Base-by-base conservation (phyloP, 495 filamentous ascomycete species). In the Usnea hakonensis region DNA sequence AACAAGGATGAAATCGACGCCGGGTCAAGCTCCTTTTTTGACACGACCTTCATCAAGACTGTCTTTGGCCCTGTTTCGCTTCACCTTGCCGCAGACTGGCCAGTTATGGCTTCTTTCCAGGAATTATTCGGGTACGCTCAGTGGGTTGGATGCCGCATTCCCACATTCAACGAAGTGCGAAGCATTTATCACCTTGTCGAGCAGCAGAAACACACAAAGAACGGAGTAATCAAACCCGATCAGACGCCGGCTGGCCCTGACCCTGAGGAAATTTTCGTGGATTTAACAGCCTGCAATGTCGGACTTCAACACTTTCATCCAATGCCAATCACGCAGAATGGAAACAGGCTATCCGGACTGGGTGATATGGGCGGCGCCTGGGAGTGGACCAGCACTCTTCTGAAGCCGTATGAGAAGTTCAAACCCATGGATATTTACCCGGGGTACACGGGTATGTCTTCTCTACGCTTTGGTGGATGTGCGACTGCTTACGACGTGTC, bases 281-380 rank as follows among this genome's bases (percentile, higher is more conserved):
- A 91, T 71, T 85, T 96, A 28, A 73, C 79, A 55, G 80, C 79
- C 9, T 83, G 83, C 69, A 96, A 95, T 71, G 83, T 94, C 53
- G 91, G 90, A 8, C 91, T 95, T 74, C 84, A 86, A 62, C 74
- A 92, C 71, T 96, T 91, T 91, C 89, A 95, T 69, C 91, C 91
- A 6, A 76, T 84, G 32, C 79, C 91, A 35, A 87, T 96, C 17
- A 88, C 86, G 19, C 81, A 79, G 23, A 76, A 82, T 55, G 90
- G 89, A 63, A 78, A 82, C 58, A 77, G 72, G 63, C 83, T 94
- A 13, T 83, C 85, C 43, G 91, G 91, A 8, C 89, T 90, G 65
- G 77, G 83, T 57, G 89, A 89, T 48, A 74, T 91, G 70, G 91
- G 91, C 43, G 91, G 91, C 33, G 88, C 91, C n/a, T 97, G 91